A percentile compares a stretch with the other conserved stretches of the same genome.
phyloP scores from a whole-genome alignment of 2,329 filamentous ascomycete genomes.

The Colletotrichum eremochloae region DNA sequence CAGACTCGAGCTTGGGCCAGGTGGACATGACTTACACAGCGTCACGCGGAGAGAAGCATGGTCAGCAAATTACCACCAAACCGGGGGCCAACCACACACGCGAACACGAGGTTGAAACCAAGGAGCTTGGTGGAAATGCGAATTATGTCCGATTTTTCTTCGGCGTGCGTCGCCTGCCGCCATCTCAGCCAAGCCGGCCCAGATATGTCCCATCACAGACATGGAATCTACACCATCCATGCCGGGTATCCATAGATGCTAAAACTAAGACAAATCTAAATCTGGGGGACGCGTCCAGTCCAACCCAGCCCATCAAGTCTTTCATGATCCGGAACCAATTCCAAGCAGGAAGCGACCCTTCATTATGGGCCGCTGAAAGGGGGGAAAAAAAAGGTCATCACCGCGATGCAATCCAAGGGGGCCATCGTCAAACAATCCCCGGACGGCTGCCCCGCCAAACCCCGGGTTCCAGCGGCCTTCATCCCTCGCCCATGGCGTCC shows the following conservation, averaged over 20 bases:
- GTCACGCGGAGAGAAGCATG: neutral
- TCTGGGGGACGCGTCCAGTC: slow-evolving; percentile 13
- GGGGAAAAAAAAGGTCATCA: neutral
- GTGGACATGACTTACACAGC: neutral
- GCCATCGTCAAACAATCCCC: slow-evolving; percentile 19
- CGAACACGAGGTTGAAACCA: neutral
- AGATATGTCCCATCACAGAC: slow-evolving; percentile 16
- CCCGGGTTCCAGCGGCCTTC: neutral
- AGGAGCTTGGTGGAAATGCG: slow-evolving; percentile 21
- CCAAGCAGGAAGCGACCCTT: slow-evolving; percentile 8
- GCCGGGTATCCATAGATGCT: slow-evolving; percentile 38
- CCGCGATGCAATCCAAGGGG: neutral
- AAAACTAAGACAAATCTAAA: slow-evolving; percentile 33
- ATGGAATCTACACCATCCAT: slow-evolving; percentile 13
- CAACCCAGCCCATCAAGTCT: slow-evolving; percentile 14
- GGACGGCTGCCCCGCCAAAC: slow-evolving; percentile 20
- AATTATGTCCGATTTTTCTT: slow-evolving; percentile 35
- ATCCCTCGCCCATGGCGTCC: slow-evolving; percentile 36
- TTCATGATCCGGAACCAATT: slow-evolving; percentile 27
- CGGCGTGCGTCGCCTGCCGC: slow-evolving; percentile 11
- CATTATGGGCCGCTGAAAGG: neutral
- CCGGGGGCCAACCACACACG: neutral
- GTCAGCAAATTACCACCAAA: neutral
- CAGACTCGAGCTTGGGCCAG: slow-evolving; percentile 22
- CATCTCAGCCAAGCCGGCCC: slow-evolving; percentile 10